Percentiles rank a stretch among this genome's conserved stretches.
These are phyloP conservation scores for Suillus alpinus DNA, from an alignment of 768 basidiomycete genomes.

Conservation along the genomic window DNA sequence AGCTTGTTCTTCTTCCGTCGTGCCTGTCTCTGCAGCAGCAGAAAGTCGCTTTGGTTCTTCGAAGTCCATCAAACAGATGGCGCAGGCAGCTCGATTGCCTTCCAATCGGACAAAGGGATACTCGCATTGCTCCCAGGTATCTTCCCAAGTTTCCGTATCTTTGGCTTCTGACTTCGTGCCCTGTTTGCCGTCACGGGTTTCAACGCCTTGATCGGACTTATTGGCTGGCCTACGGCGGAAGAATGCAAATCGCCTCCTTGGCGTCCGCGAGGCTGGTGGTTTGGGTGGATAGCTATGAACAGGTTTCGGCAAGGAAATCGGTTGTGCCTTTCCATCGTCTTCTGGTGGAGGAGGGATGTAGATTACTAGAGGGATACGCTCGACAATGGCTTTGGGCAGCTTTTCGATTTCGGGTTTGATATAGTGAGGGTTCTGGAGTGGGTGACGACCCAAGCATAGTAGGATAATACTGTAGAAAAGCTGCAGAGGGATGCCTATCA, in stretches of 20 bases:
- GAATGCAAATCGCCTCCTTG: slow-evolving; percentile 54
- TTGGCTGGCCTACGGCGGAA: slow-evolving; percentile 33
- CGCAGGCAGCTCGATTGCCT: slow-evolving; percentile 80
- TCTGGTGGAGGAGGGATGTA: slow-evolving; percentile 82
- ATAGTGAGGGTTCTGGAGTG: slow-evolving; percentile 66
- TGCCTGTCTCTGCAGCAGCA: slow-evolving; percentile 11
- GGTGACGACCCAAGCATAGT: slow-evolving; percentile 77
- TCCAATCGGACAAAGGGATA: slow-evolving; percentile 83
- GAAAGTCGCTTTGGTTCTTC: slow-evolving; percentile 58
- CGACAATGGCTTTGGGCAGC: slow-evolving; percentile 66
- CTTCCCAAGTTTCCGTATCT: slow-evolving; percentile 63
- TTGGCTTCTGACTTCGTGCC: slow-evolving; percentile 11
- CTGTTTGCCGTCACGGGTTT: slow-evolving; percentile 15
- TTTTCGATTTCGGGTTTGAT: slow-evolving; percentile 81
- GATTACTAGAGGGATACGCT: slow-evolving; percentile 78
- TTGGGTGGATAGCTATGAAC: slow-evolving; percentile 65
- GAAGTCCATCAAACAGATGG: slow-evolving; percentile 83
- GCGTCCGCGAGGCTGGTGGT: slow-evolving; percentile 21
- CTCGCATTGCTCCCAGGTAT: slow-evolving; percentile 71
- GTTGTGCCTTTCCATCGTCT: slow-evolving; percentile 26
- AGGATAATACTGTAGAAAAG: slow-evolving; percentile 76
- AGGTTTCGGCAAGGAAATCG: slow-evolving; percentile 44
- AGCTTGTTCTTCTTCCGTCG: slow-evolving; percentile 23
- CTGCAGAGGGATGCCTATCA: slow-evolving; percentile 33
- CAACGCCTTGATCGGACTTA: slow-evolving; percentile 16